Evolutionary conservation across 495 filamentous ascomycete genomes (phyloP).

Genomic region (Beverwykella pulmonaria): DNA sequence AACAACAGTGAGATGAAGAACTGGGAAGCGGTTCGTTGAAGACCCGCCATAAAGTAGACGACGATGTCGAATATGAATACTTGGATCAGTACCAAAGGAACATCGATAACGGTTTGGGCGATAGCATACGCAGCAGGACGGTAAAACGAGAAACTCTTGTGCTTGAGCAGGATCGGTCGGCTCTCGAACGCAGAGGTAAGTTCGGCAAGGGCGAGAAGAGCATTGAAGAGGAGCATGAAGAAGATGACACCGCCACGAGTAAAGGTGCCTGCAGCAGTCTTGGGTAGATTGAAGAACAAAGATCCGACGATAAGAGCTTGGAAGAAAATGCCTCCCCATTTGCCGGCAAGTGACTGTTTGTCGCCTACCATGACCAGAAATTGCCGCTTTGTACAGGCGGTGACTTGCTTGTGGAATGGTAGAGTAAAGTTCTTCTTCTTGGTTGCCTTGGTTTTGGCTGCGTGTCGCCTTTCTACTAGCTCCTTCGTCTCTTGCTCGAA

Average conservation of each 20-base stretch:
- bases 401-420: slow-evolving; percentile 66
- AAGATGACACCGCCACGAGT: slow-evolving; percentile 77
- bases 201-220: slow-evolving; percentile 77
- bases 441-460: slow-evolving; percentile 51
- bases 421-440: slow-evolving; percentile 70
- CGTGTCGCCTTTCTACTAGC: slow-evolving; percentile 53
- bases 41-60: slow-evolving; percentile 77
- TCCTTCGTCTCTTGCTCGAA: slow-evolving; percentile 57
- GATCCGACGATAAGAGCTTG: slow-evolving; percentile 73
- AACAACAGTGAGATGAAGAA: slow-evolving; percentile 81
- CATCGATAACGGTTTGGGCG: slow-evolving; percentile 77
- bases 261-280: slow-evolving; percentile 71
- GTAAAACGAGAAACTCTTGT: slow-evolving; percentile 77
- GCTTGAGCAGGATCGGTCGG: slow-evolving; percentile 74
- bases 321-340: slow-evolving; percentile 80
- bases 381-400: slow-evolving; percentile 76
- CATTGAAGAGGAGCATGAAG: slow-evolving; percentile 75
- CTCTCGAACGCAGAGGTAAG: slow-evolving; percentile 72
- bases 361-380: slow-evolving; percentile 75
- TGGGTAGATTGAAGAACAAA: slow-evolving; percentile 70
- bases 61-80: slow-evolving; percentile 74
- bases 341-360: slow-evolving; percentile 54
- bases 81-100: slow-evolving; percentile 66
- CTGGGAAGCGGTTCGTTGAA: slow-evolving; percentile 65
- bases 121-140: slow-evolving; percentile 77